Conservation (phyloP, 768 basidiomycete species). For the Macrolepiota albuminosa region DNA sequence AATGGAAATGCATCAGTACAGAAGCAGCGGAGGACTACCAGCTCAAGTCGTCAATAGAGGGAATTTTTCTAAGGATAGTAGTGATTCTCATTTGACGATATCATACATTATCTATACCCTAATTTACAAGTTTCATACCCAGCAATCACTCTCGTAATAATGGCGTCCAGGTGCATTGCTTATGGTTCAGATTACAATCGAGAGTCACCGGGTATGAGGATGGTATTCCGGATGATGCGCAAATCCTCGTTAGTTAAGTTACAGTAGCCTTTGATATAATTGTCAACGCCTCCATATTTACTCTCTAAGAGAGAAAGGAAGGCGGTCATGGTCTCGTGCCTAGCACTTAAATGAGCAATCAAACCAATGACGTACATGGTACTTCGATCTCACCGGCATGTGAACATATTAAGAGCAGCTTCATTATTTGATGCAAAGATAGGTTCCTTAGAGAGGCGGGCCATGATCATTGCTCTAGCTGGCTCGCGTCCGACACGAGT, state of each 20-base stretch:
- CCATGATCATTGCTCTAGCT: conserved; percentile 64
- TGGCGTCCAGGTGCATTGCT: background rate
- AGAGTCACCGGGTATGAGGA: conserved; percentile 33
- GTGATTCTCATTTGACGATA: background rate
- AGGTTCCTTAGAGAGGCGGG: conserved; percentile 64
- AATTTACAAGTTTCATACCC: conserved; percentile 4
- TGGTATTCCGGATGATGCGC: conserved; percentile 49
- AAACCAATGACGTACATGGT: background rate
- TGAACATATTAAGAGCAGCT: conserved; percentile 80
- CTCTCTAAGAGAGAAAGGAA: conserved; percentile 57
- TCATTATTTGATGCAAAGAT: conserved; percentile 69
- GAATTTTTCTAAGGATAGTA: background rate
- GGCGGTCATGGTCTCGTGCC: conserved; percentile 73
- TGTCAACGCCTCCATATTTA: conserved; percentile 65
- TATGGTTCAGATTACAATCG: conserved; percentile 9
- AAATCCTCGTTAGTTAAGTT: conserved; percentile 63
- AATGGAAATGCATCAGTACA: conserved; percentile 12
- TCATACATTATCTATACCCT: conserved; percentile 12
- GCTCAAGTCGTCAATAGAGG: conserved; percentile 29
- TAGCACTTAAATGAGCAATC: conserved; percentile 20
- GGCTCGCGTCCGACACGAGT: conserved; percentile 80
- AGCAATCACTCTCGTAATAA: background rate
- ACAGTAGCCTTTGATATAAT: conserved; percentile 53
- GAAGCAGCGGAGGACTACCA: conserved; percentile 35
- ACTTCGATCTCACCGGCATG: conserved; percentile 52